These are phyloP conservation scores for Prunus davidiana DNA, from an alignment of 306 rosid species.

Conservation along the genomic window DNA sequence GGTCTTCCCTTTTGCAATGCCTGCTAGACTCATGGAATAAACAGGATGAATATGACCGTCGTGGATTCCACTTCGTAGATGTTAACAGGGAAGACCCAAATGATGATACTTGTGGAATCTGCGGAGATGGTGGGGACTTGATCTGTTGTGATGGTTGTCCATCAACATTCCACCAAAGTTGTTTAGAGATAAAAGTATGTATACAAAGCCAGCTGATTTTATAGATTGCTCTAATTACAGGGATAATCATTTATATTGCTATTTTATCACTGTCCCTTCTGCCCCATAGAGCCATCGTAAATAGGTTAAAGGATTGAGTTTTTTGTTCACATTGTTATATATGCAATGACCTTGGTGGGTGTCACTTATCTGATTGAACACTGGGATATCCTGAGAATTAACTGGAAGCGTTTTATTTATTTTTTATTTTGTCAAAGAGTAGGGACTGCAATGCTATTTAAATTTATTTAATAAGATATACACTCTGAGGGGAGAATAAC, in stretches of 20 bases:
- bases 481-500: too few species aligned
- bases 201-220: background rate
- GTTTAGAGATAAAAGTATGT: slow-evolving; percentile 78
- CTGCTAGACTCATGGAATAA: slow-evolving; percentile 86
- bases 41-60: slow-evolving; percentile 62
- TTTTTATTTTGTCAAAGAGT: too few species aligned
- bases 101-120: slow-evolving; percentile 92
- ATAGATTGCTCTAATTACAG: slow-evolving; percentile 3
- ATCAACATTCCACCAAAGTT: slow-evolving; percentile 90
- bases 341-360: background rate
- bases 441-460: too few species aligned
- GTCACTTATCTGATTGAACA: background rate
- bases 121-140: slow-evolving; percentile 98
- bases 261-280: background rate
- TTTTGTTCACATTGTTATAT: background rate
- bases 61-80: slow-evolving; percentile 62
- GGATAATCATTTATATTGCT: background rate
- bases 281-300: background rate
- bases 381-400: background rate
- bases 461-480: too few species aligned
- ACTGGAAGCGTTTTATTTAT: background rate
- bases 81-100: slow-evolving; percentile 85
- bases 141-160: slow-evolving; percentile 97
- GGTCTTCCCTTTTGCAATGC: slow-evolving; percentile 76
- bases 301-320: background rate